phyloP scores from a whole-genome alignment of 176 grass and related monocot species.

The Eragrostis curvula region DNA sequence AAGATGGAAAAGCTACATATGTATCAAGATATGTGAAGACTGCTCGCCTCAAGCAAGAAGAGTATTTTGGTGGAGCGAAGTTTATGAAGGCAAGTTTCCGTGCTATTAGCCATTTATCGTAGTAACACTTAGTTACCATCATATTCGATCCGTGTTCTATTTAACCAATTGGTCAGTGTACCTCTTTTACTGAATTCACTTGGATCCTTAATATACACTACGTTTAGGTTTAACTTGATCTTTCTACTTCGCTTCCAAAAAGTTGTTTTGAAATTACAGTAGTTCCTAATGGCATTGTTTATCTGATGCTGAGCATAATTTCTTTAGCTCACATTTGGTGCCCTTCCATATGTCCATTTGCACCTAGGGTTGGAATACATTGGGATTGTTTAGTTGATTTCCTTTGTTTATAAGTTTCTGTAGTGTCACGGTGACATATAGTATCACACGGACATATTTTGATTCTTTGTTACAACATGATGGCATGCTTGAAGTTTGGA shows the following conservation, averaged over 20 bases:
- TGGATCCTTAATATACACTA: neutral
- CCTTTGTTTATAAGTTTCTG: conserved; percentile 15
- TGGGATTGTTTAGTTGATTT: conserved; percentile 1
- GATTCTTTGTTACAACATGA: conserved; percentile 16
- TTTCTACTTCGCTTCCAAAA: neutral
- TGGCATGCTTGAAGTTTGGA: neutral
- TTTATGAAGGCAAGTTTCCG: conserved; percentile 76
- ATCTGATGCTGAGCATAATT: too few relatives aligned
- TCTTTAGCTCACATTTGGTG: neutral
- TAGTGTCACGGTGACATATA: conserved; percentile 13
- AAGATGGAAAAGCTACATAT: conserved; percentile 96
- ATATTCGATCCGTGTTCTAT: neutral
- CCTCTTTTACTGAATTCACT: neutral
- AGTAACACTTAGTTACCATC: neutral
- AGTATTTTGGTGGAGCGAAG: conserved; percentile 84
- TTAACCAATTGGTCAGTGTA: neutral
- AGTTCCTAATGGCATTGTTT: neutral
- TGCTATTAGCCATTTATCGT: conserved; percentile 11
- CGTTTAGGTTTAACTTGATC: neutral
- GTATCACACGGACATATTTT: neutral
- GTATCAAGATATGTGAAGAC: conserved; percentile 94
- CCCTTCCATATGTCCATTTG: neutral
- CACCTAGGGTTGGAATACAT: neutral
- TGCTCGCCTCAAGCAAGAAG: conserved; percentile 93
- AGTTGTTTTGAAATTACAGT: conserved; percentile 16